A percentile compares a stretch with the other conserved stretches of the same genome.
phyloP scores from a whole-genome alignment of 2,329 filamentous ascomycete species.

The Fusarium marasasianum region DNA sequence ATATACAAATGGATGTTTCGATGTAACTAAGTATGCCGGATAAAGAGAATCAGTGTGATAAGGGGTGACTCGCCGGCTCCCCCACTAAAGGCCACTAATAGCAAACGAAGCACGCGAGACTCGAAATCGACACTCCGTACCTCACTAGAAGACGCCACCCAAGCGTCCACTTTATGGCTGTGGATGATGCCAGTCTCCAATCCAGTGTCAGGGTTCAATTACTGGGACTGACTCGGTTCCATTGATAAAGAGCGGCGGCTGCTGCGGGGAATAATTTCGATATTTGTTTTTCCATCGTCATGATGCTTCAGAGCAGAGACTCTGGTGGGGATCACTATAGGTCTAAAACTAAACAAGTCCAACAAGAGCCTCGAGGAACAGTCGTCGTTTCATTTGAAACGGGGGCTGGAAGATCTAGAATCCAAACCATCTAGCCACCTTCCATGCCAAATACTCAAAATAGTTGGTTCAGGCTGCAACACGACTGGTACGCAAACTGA shows the following conservation, averaged over 20 bases:
- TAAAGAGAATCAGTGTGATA: conserved; percentile 13
- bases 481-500: conserved; percentile 27
- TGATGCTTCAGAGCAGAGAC: background rate
- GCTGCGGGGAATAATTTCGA: conserved; percentile 24
- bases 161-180: conserved; percentile 25
- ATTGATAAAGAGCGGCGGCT: conserved; percentile 23
- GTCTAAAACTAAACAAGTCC: conserved; percentile 2
- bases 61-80: conserved; percentile 24
- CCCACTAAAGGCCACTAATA: conserved; percentile 30
- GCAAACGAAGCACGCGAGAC: conserved; percentile 18
- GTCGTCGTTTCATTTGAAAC: conserved; percentile 20
- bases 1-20: background rate
- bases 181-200: conserved; percentile 4
- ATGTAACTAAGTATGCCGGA: background rate
- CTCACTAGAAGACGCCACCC: conserved; percentile 27
- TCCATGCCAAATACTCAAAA: background rate
- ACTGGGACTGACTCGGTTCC: conserved; percentile 10
- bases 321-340: background rate
- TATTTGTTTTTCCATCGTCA: conserved; percentile 6
- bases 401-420: conserved; percentile 8
- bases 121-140: conserved; percentile 22
- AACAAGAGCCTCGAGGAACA: background rate
- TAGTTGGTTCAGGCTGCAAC: conserved; percentile 27
- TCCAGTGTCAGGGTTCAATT: background rate
- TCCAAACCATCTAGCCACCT: background rate